Base-by-base conservation (phyloP, 2,329 filamentous ascomycete genomes). In the Cytospora leucostoma region DNA sequence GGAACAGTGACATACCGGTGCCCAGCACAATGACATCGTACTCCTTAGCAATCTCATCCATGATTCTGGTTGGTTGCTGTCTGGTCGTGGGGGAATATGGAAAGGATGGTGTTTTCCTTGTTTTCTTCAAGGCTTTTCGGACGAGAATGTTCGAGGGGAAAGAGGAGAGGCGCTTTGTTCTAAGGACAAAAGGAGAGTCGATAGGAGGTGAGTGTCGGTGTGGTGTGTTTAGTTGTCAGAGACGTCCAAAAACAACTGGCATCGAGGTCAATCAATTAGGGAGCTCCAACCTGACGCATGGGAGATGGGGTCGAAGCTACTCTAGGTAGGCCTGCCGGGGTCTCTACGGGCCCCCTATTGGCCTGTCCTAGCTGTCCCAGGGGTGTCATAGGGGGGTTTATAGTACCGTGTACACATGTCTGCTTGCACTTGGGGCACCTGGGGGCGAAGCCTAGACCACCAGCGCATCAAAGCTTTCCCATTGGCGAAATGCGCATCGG, bases 21-120 rank as follows among this genome's bases (percentile, higher is more conserved):
- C 95, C 95, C 77, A 99, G 88, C 64, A 99, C 95, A 76, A 99
- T 88, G 79, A 97, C 92, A 86, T 99, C 95, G 86, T 99, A 99
- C 80, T 97, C 93, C 76, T 92, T 91, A 71, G 93, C 92, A 76
- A 99, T 97, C 80, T 98, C 95, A 76, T 98, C 95, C 95, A 98
- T 98, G 80, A 67, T 85, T 74, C 67, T 65, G 65, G 66, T 61
- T 52, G 51, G 19, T 47, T 64, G 32, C 54, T 49, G n/a, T 63
- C 32, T 55, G 50, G 19, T 40, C 19, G 19, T 32, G 17, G 8
- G 44, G 44, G 44, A 37, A 51, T 56, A n/a, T 62, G 59, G 57
- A 37, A 51, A 54, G 59, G 79, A 59, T 53, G 59, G 60, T 59
- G 60, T 47, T 54, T 19, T 40, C 34, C 49, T 53, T 51, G 53